Base-by-base conservation (phyloP, 1,139 yeast genomes). In the Suhomyces yuchorum region DNA sequence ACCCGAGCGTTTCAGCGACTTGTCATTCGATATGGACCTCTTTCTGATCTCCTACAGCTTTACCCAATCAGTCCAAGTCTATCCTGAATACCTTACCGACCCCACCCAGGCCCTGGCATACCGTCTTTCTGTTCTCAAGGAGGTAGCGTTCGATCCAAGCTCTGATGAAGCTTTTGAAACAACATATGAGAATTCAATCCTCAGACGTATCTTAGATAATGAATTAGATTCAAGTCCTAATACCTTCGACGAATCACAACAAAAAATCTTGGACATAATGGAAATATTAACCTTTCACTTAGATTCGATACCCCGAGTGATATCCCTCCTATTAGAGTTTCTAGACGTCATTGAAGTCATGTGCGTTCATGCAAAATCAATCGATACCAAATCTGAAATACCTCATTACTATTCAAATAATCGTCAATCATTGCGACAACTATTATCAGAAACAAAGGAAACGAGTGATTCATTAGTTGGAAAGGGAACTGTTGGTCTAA, bases 241-340 rank as follows among this genome's bases (percentile, higher is more conserved):
- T 26, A 56, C 60, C 24, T 59, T 56, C 37, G 51, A 47, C 33
- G 61, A 58, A 14, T 52, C 48, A 9, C 56, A 59, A 42, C 56
- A 59, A 37, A 50, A 50, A 20, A 43, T 56, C 8, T 42, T 60
- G n/a, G 64, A 60, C 34, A 43, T 54, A 11, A 56, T 57, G 55
- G 62, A 60, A 43, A 46, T 53, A 7, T 38, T 55, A 26, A 56
- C 59, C 15, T 55, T 57, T 38, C 59, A 57, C 40, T 40, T 58
- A 19, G 61, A 57, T 42, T 49, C 54, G 5, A 30, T 53, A 12
- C 43, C 42, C 19, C 34, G 38, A 12, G 35, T 52, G 1, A 39
- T 40, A 8, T 34, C 38, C 26, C 38, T 55, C 32, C 28, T 52
- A 2, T 15, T 22, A 23, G 43, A 40, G 39, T 37, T 41, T 17